phyloP scores from a whole-genome alignment of 1,284 basidiomycete genomes.

The Ganoderma boninense region DNA sequence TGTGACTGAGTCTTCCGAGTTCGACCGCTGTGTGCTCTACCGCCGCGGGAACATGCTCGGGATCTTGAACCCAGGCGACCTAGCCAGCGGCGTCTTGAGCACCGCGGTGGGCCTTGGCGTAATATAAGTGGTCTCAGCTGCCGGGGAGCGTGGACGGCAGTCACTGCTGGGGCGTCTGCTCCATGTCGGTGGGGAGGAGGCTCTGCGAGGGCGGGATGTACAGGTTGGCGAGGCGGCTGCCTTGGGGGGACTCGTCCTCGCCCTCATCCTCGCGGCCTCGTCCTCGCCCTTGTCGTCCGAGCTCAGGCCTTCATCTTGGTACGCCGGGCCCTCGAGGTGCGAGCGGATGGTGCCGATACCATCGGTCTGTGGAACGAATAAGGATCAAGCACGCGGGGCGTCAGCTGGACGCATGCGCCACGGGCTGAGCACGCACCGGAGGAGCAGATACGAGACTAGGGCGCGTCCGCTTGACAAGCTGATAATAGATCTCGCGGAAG shows the following conservation, averaged over 20 bases:
- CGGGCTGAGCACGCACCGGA: constrained; percentile 63
- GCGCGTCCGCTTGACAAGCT: constrained; percentile 71
- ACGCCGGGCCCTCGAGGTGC: constrained; percentile 60
- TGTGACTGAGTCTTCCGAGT: constrained; percentile 41
- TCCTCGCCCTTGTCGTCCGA: constrained; percentile 61
- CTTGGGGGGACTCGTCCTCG: constrained; percentile 44
- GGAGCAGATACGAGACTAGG: constrained; percentile 80
- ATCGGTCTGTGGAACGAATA: constrained; percentile 69
- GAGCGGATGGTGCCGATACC: constrained; percentile 89
- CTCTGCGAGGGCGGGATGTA: constrained; percentile 28
- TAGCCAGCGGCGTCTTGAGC: constrained; percentile 34
- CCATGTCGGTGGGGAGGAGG: constrained; percentile 17
- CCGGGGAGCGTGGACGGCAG: constrained; percentile 15
- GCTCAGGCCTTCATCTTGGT: constrained; percentile 81
- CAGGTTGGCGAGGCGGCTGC: constrained; percentile 27
- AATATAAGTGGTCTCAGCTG: constrained; percentile 28
- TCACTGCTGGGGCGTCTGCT: constrained; percentile 27
- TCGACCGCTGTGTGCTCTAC: constrained; percentile 41
- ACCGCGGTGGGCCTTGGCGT: constrained; percentile 31
- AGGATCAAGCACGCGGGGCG: neutral
- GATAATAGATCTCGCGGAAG: constrained; percentile 68
- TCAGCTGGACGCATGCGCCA: constrained; percentile 7
- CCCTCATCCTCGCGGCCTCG: constrained; percentile 47
- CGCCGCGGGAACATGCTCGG: constrained; percentile 50
- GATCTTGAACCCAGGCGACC: constrained; percentile 40